A percentile compares a stretch with the other conserved stretches of the same genome.
These are phyloP conservation scores for Penicillium sp. DNA, from an alignment of 2,329 filamentous ascomycete genomes.

Conservation along the genomic window DNA sequence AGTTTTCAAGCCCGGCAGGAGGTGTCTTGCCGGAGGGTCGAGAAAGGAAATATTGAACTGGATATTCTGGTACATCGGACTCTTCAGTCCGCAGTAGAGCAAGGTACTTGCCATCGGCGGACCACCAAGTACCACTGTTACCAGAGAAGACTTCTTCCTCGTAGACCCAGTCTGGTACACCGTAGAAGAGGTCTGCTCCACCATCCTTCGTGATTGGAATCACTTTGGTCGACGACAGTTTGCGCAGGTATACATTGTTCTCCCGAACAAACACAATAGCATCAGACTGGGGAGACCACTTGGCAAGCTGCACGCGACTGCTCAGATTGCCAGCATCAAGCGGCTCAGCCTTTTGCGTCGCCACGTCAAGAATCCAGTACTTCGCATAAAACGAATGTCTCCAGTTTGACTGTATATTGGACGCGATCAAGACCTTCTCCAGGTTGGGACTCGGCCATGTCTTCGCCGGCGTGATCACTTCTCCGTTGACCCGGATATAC, in stretches of 20 bases:
- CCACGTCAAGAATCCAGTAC: slow-evolving; percentile 92
- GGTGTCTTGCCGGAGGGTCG: slow-evolving; percentile 72
- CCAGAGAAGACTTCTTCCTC: slow-evolving; percentile 77
- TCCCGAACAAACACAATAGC: slow-evolving; percentile 82
- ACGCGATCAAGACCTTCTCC: slow-evolving; percentile 78
- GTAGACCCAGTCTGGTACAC: slow-evolving; percentile 96
- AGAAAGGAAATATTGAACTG: slow-evolving; percentile 87
- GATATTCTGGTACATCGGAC: slow-evolving; percentile 82
- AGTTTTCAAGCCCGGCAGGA: slow-evolving; percentile 69
- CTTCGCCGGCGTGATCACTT: slow-evolving; percentile 54
- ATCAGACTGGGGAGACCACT: slow-evolving; percentile 83
- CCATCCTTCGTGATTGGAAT: slow-evolving; percentile 80
- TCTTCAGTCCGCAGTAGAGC: slow-evolving; percentile 94
- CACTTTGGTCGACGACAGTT: slow-evolving; percentile 56
- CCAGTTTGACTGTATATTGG: slow-evolving; percentile 71
- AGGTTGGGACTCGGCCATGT: slow-evolving; percentile 76
- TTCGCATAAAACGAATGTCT: slow-evolving; percentile 79
- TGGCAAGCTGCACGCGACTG: slow-evolving; percentile 72
- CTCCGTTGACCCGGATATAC: slow-evolving; percentile 57
- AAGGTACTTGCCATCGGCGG: slow-evolving; percentile 78
- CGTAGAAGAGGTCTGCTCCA: slow-evolving; percentile 84
- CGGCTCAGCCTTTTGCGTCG: slow-evolving; percentile 69
- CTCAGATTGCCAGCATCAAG: slow-evolving; percentile 65
- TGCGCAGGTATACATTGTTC: slow-evolving; percentile 85
- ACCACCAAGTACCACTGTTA: slow-evolving; percentile 92